These are phyloP conservation scores for Colletotrichum sojae DNA, from an alignment of 2,329 filamentous ascomycete species.

Conservation along the genomic window DNA sequence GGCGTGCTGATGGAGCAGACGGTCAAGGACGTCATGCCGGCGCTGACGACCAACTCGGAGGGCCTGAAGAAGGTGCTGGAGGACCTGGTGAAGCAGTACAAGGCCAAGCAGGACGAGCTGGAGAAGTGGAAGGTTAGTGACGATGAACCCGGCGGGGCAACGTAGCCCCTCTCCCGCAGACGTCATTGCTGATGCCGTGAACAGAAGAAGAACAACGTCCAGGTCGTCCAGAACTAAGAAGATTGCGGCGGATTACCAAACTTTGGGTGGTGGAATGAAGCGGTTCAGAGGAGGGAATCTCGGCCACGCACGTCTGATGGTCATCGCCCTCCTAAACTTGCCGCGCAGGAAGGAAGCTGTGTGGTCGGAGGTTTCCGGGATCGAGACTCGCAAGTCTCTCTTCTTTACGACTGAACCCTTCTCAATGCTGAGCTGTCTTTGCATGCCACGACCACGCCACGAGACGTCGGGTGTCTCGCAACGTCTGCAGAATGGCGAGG, in stretches of 20 bases:
- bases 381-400: not conserved
- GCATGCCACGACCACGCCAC: conserved; percentile 8
- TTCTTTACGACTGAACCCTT: not conserved
- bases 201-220: conserved; percentile 91
- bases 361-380: not conserved
- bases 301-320: not conserved
- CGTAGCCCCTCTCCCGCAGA: not conserved
- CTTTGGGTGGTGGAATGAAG: not conserved
- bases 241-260: not conserved
- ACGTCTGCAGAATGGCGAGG: not conserved
- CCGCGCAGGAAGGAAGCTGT: not conserved
- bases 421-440: conserved; percentile 16
- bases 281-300: not conserved
- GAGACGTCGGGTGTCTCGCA: conserved; percentile 13
- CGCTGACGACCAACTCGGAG: conserved; percentile 93
- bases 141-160: not conserved
- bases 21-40: conserved; percentile 91
- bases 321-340: not conserved
- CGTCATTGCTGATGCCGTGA: conserved; percentile 12
- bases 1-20: conserved; percentile 95
- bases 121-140: conserved; percentile 95
- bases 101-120: conserved; percentile 92
- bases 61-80: conserved; percentile 94
- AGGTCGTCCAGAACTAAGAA: conserved; percentile 82
- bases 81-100: conserved; percentile 96